These are phyloP conservation scores for Pisolithus marmoratus DNA, from an alignment of 768 basidiomycete genomes.

Conservation along the genomic window DNA sequence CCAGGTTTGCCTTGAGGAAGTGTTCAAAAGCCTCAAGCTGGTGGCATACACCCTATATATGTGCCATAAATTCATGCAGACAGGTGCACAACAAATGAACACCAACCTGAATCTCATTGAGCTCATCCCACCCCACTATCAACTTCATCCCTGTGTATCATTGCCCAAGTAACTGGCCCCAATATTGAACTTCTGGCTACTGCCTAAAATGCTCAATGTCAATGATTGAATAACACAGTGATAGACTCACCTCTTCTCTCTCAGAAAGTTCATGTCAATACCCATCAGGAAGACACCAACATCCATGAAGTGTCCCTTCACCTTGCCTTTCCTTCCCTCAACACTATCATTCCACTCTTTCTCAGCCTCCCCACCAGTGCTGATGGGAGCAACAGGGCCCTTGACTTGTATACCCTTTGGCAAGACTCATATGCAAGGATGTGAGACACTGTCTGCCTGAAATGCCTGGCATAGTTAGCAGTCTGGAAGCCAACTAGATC, in stretches of 20 bases:
- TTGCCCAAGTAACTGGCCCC: conserved; percentile 73
- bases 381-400: conserved; percentile 4
- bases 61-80: background rate
- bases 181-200: conserved; percentile 75
- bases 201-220: conserved; percentile 34
- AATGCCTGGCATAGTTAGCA: conserved; percentile 82
- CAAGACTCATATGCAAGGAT: conserved; percentile 76
- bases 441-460: conserved; percentile 76
- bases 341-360: background rate
- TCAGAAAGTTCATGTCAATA: conserved; percentile 68
- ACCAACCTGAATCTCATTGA: conserved; percentile 72
- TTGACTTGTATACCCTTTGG: conserved; percentile 77
- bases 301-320: conserved; percentile 62
- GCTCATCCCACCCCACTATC: conserved; percentile 82
- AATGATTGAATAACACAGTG: background rate
- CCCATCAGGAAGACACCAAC: conserved; percentile 90
- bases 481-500: conserved; percentile 93
- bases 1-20: conserved; percentile 75
- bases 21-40: conserved; percentile 80
- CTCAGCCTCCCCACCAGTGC: conserved; percentile 1
- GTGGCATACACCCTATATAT: conserved; percentile 60
- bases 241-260: conserved; percentile 51
- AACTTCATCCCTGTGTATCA: conserved; percentile 83
- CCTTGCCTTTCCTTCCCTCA: background rate
- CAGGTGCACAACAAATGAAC: background rate